These are phyloP conservation scores for Annulohypoxylon nitens DNA, from an alignment of 495 filamentous ascomycete genomes.

Conservation along the genomic window DNA sequence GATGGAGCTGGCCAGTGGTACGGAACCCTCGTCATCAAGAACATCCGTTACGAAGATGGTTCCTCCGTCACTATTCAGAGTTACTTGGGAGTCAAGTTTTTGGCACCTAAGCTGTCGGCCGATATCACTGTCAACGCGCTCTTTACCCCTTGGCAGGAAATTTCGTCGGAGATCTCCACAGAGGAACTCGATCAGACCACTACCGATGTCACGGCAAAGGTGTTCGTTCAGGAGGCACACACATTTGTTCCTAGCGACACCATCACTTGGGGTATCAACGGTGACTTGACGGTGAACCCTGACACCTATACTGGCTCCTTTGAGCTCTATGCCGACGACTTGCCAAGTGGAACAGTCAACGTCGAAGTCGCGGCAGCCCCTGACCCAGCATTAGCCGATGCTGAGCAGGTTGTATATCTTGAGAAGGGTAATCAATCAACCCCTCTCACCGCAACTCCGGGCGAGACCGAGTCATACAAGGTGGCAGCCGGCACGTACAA, in stretches of 20 bases:
- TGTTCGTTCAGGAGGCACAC: neutral
- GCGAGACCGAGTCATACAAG: neutral
- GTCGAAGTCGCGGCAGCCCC: constrained; percentile 12
- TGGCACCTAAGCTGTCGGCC: neutral
- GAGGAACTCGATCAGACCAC: neutral
- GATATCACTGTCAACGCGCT: neutral
- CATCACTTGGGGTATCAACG: constrained; percentile 3
- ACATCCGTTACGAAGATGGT: constrained; percentile 9
- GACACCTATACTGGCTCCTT: constrained; percentile 12
- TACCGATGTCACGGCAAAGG: constrained; percentile 1
- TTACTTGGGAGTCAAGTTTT: constrained; percentile 11
- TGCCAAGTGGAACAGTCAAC: constrained; percentile 24
- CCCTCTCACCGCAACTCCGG: neutral
- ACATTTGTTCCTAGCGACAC: neutral
- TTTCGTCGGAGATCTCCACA: neutral
- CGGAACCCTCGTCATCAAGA: neutral
- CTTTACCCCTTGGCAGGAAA: neutral
- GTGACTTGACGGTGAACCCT: neutral
- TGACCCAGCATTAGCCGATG: neutral
- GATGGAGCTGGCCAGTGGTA: neutral
- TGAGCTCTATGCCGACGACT: constrained; percentile 11
- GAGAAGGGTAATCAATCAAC: neutral
- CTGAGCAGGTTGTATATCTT: constrained; percentile 10
- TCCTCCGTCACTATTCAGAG: neutral
- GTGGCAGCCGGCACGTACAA: neutral